Evolutionary conservation across 768 basidiomycete genomes (phyloP), one percentile per base, ranked within the genome.

Genomic region (Tricholoma flavovirens): DNA sequence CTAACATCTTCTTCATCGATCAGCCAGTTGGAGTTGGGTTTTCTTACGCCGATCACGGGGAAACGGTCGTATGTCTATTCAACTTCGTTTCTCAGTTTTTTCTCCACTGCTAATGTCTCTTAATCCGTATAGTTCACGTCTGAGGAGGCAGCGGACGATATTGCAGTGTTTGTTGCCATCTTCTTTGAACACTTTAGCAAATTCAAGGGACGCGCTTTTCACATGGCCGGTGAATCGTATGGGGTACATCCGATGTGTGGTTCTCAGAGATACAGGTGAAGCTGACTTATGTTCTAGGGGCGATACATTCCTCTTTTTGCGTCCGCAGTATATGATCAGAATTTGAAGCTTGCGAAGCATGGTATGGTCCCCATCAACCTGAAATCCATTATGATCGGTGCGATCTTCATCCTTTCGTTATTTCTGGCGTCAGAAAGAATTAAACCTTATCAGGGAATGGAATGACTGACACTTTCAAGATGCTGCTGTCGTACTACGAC

Each of bases 281-380:
- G 24, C 24, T 48, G 43, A 19, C 43, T 8, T 32, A 8, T 11
- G 30, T 21, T 22, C 14, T 7, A 87, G 86, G 86, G 87, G 5
- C 80, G 83, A 10, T 87, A 88, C 62, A 72, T 89, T 1, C 87
- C 86, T 0, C 71, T 87, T 1, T 93, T 93, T 59, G 90, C 89
- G 0, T 78, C 87, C 14, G 84, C 85, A 30, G 83, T 93, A 10
- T 80, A 84, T 49, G 90, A 93, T 68, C 82, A 86, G 61, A 92
- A 93, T 66, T 62, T 68, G 48, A 66, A 74, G 26, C 73, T 87
- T 8, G 67, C 74, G 36, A 67, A 76, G n/a, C 80, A 73, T 9
- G 86, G 78, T 65, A 12, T 86, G 77, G 57, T 78, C 68, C 62
- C 75, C 60, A 62, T 92, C 59, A 90, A 91, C 66, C 73, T 93